A percentile compares a stretch with the other conserved stretches of the same genome.
These are phyloP conservation scores for Epichloe coenophiala DNA, from an alignment of 2,329 filamentous ascomycete genomes.

Conservation along the genomic window DNA sequence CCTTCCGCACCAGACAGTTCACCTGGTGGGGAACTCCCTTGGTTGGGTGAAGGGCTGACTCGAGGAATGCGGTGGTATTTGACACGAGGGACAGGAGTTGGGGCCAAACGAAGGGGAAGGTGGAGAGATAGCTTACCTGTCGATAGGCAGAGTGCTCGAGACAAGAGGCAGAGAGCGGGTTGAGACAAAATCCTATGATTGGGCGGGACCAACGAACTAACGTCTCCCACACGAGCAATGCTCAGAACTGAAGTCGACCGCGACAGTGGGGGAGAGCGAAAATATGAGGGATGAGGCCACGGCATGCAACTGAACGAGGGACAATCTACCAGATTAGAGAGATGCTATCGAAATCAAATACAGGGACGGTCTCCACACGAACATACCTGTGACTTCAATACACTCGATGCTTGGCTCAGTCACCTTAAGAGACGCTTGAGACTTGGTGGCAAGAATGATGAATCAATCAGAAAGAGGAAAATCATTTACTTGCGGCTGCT, in stretches of 20 bases:
- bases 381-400: conserved; percentile 14
- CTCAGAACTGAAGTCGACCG: conserved; percentile 29
- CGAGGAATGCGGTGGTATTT: conserved; percentile 13
- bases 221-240: conserved; percentile 43
- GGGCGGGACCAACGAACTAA: conserved; percentile 50
- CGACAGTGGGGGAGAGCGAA: conserved; percentile 26
- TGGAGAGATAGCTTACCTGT: conserved; percentile 35
- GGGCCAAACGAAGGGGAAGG: conserved; percentile 3
- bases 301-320: conserved; percentile 23
- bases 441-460: not conserved
- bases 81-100: conserved; percentile 8
- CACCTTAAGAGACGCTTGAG: not conserved
- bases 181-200: conserved; percentile 33
- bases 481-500: not conserved
- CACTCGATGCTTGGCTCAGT: not conserved
- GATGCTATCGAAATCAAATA: conserved; percentile 7
- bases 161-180: conserved; percentile 29
- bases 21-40: conserved; percentile 16
- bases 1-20: conserved; percentile 4
- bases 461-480: not conserved
- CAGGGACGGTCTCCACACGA: conserved; percentile 3
- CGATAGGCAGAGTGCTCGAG: conserved; percentile 23
- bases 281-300: conserved; percentile 21
- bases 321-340: conserved; percentile 5
- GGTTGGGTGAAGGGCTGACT: conserved; percentile 14